Percentiles rank a stretch among this genome's conserved stretches.
phyloP scores from a whole-genome alignment of 2,329 filamentous ascomycete genomes.

The Escovopsis sp. region DNA sequence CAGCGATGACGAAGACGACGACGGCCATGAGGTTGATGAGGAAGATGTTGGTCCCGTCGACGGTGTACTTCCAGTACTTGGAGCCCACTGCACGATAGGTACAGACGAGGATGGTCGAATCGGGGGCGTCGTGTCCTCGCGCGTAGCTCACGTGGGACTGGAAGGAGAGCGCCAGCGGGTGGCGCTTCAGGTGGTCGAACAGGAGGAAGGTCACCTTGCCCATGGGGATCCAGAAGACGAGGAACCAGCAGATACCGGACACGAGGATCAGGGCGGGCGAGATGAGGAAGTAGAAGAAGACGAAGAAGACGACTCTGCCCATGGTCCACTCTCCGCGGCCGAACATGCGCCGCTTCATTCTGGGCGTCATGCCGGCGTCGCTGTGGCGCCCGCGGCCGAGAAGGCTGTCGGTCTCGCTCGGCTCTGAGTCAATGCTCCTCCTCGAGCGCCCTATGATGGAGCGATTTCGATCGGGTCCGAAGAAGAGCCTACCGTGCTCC shows the following conservation, averaged over 20 bases:
- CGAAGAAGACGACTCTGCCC: slow-evolving; percentile 87
- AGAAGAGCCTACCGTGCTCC: slow-evolving; percentile 90
- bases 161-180: slow-evolving; percentile 85
- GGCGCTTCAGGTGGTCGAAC: slow-evolving; percentile 80
- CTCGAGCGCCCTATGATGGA: slow-evolving; percentile 78
- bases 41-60: slow-evolving; percentile 98
- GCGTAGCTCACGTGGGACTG: slow-evolving; percentile 70
- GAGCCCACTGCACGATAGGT: slow-evolving; percentile 89
- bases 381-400: slow-evolving; percentile 47
- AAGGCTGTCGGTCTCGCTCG: slow-evolving; percentile 78
- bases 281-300: slow-evolving; percentile 89
- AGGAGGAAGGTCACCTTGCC: slow-evolving; percentile 84
- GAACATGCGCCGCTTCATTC: slow-evolving; percentile 71
- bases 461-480: slow-evolving; percentile 64
- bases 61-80: slow-evolving; percentile 98
- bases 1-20: slow-evolving; percentile 87
- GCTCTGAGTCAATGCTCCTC: slow-evolving; percentile 72
- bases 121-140: slow-evolving; percentile 53
- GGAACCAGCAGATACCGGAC: slow-evolving; percentile 81
- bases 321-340: slow-evolving; percentile 92
- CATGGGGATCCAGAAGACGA: slow-evolving; percentile 98
- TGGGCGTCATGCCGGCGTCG: slow-evolving; percentile 27
- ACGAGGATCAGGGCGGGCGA: slow-evolving; percentile 75
- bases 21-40: slow-evolving; percentile 92
- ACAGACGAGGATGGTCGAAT: slow-evolving; percentile 81